Conservation (phyloP, 2,329 filamentous ascomycete species). For the Colletotrichum sojae region DNA sequence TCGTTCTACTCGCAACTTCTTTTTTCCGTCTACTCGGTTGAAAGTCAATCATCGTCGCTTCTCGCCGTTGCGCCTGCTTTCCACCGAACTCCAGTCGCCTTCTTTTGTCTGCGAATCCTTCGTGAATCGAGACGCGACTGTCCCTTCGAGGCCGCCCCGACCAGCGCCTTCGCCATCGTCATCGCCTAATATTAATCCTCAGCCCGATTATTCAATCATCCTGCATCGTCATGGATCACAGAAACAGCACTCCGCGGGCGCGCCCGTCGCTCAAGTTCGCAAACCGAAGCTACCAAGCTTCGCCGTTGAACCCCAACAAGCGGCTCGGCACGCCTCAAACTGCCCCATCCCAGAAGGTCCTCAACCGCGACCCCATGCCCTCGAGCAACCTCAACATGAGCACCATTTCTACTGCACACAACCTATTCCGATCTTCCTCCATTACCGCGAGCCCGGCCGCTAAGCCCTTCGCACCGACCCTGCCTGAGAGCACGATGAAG, state of each 20-base stretch:
- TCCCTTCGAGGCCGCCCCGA: conserved; percentile 29
- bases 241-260: conserved; percentile 54
- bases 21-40: neutral
- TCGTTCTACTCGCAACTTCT: conserved; percentile 5
- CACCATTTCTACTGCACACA: conserved; percentile 54
- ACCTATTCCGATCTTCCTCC: conserved; percentile 59
- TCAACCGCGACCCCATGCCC: conserved; percentile 54
- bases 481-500: conserved; percentile 61
- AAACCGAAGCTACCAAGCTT: conserved; percentile 57
- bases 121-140: conserved; percentile 38
- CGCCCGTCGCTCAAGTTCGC: conserved; percentile 60
- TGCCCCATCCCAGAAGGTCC: conserved; percentile 53
- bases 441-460: conserved; percentile 50
- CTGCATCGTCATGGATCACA: conserved; percentile 40
- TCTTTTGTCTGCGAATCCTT: conserved; percentile 34
- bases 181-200: conserved; percentile 25
- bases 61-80: conserved; percentile 27
- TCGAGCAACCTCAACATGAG: conserved; percentile 54
- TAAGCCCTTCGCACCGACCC: conserved; percentile 60
- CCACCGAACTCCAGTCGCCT: conserved; percentile 1
- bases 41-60: conserved; percentile 20
- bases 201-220: neutral
- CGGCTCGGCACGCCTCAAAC: conserved; percentile 56
- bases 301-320: conserved; percentile 52
- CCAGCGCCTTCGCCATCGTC: conserved; percentile 24